phyloP scores from a whole-genome alignment of 306 rosid species.

The Sindora glabra region DNA sequence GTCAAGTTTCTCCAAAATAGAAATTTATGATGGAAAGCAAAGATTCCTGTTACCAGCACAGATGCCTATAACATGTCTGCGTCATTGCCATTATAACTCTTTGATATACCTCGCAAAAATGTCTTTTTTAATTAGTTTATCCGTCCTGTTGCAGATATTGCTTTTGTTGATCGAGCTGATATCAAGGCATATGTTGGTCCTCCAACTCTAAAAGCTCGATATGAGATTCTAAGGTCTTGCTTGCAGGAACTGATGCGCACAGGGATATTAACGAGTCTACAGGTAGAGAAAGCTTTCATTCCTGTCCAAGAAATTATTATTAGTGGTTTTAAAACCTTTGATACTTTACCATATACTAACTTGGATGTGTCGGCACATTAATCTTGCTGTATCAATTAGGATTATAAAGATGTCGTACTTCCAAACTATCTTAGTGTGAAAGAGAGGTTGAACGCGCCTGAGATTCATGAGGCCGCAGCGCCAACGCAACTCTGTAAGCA shows the following conservation, averaged over 20 bases:
- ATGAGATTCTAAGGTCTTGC: slow-evolving; percentile 85
- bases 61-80: background rate
- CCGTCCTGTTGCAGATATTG: slow-evolving; percentile 59
- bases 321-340: background rate
- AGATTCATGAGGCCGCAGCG: slow-evolving; percentile 28
- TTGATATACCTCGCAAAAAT: background rate
- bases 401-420: slow-evolving; percentile 31
- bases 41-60: background rate
- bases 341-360: background rate
- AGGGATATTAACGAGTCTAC: slow-evolving; percentile 49
- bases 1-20: background rate
- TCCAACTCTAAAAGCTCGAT: slow-evolving; percentile 92
- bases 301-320: background rate
- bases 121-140: background rate
- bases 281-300: slow-evolving; percentile 36
- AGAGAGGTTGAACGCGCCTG: slow-evolving; percentile 40
- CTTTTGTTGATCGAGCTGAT: slow-evolving; percentile 98
- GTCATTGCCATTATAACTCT: too few species aligned
- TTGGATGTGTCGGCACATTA: slow-evolving; percentile 7
- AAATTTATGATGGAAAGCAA: background rate
- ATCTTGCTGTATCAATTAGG: slow-evolving; percentile 41
- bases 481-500: slow-evolving; percentile 43
- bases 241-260: slow-evolving; percentile 66
- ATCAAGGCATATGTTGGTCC: slow-evolving; percentile 98
- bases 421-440: slow-evolving; percentile 57